These are phyloP conservation scores for Mallotus repandus DNA, from an alignment of 441 rosid species.

Conservation along the genomic window DNA sequence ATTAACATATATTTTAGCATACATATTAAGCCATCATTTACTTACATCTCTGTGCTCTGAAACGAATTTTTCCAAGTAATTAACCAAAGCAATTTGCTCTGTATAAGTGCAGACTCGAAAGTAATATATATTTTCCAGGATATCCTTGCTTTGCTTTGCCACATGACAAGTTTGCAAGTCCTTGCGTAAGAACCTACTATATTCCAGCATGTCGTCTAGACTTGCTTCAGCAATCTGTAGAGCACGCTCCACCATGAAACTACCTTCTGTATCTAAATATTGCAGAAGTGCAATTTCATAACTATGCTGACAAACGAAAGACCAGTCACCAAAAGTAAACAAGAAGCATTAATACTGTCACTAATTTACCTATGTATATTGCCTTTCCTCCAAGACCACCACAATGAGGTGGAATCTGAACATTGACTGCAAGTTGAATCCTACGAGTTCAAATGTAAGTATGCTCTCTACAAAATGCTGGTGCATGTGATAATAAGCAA, in stretches of 20 bases:
- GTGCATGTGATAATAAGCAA: background rate
- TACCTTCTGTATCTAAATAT: slow-evolving; percentile 85
- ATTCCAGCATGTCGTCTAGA: slow-evolving; percentile 60
- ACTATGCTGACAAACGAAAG: background rate
- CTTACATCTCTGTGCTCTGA: slow-evolving; percentile 77
- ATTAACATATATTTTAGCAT: no score
- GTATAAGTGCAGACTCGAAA: slow-evolving; percentile 89
- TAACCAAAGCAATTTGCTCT: slow-evolving; percentile 77
- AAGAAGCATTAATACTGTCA: background rate
- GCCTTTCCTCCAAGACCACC: slow-evolving; percentile 96
- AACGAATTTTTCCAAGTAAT: slow-evolving; percentile 77
- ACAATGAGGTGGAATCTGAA: slow-evolving; percentile 75
- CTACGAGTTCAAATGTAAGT: slow-evolving; percentile 39
- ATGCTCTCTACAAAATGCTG: slow-evolving; percentile 11
- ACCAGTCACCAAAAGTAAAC: slow-evolving; percentile 4
- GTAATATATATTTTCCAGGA: slow-evolving; percentile 73
- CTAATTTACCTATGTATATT: slow-evolving; percentile 62
- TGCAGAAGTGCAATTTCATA: slow-evolving; percentile 7
- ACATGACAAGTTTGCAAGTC: slow-evolving; percentile 46
- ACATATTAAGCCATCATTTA: background rate
- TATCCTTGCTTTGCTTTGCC: slow-evolving; percentile 51
- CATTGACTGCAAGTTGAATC: slow-evolving; percentile 92
- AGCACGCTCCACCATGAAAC: slow-evolving; percentile 93
- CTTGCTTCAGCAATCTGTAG: slow-evolving; percentile 83
- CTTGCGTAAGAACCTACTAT: slow-evolving; percentile 47